Evolutionary conservation across 441 rosid genomes (phyloP).

Genomic region (Breynia disticha): DNA sequence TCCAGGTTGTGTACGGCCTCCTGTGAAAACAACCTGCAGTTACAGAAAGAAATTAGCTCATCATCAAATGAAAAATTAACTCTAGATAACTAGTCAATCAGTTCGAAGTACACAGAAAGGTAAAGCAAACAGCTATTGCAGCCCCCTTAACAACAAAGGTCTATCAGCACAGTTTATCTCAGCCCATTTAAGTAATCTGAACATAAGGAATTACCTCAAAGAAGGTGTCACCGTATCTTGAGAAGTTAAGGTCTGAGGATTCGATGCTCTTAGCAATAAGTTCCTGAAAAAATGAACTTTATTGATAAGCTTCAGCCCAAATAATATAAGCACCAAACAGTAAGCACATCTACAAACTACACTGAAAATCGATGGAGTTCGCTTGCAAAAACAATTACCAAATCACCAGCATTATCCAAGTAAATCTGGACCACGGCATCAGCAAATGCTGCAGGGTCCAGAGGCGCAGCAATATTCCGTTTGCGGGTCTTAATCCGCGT

Average conservation of each 20-base stretch:
- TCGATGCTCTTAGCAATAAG: constrained; percentile 84
- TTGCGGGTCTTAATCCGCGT: constrained; percentile 99
- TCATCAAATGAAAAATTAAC: no score
- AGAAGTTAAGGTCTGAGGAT: constrained; percentile 81
- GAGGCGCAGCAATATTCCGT: constrained; percentile 96
- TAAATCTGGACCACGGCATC: constrained; percentile 99
- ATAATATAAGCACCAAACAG: no score
- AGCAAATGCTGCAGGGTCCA: constrained; percentile 99
- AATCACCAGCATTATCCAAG: constrained; percentile 97
- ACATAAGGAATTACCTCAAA: constrained; percentile 51
- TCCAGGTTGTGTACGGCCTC: constrained; percentile 99
- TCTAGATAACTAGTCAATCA: not conserved
- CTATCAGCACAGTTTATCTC: no score
- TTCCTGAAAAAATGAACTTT: constrained; percentile 42
- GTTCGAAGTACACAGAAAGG: not conserved
- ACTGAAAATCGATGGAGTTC: not conserved
- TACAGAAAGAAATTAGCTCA: not conserved
- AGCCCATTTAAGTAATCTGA: no score
- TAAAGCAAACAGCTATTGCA: not conserved
- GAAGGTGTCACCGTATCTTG: constrained; percentile 98
- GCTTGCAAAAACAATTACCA: constrained; percentile 36
- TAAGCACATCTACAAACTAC: not conserved
- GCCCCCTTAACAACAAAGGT: not conserved
- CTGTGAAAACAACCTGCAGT: constrained; percentile 80
- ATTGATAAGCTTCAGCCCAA: not conserved